phyloP scores from a whole-genome alignment of 768 basidiomycete species.

The Heimioporus sp. region DNA sequence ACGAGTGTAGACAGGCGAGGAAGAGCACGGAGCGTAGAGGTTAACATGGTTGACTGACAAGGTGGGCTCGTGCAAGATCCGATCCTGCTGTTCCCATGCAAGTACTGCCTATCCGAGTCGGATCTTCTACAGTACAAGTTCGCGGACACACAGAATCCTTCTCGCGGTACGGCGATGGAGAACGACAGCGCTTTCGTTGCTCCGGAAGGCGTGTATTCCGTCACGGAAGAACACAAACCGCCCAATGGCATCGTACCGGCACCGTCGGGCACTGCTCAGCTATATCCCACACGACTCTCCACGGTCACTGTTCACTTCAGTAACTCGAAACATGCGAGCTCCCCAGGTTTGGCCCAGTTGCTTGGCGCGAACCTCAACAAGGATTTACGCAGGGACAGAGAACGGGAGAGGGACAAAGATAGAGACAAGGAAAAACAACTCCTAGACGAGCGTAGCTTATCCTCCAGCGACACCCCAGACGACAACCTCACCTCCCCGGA shows the following conservation, averaged over 20 bases:
- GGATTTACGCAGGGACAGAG: constrained; percentile 50
- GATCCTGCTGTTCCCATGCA: constrained; percentile 9
- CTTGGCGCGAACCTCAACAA: constrained; percentile 58
- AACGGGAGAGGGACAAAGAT: constrained; percentile 35
- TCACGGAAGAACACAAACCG: constrained; percentile 84
- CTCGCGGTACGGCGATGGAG: constrained; percentile 50
- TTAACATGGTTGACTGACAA: constrained; percentile 23
- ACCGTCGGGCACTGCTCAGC: constrained; percentile 32
- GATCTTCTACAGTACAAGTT: not conserved
- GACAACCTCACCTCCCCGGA: constrained; percentile 49
- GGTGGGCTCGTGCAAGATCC: constrained; percentile 26
- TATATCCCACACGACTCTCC: constrained; percentile 63
- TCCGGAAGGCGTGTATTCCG: constrained; percentile 86
- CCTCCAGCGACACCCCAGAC: constrained; percentile 80
- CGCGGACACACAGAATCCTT: too few species aligned
- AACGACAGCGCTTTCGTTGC: constrained; percentile 84
- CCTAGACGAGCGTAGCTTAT: constrained; percentile 65
- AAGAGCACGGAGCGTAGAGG: constrained; percentile 17
- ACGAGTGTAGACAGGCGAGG: constrained; percentile 18
- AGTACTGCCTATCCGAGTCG: not conserved
- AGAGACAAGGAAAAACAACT: constrained; percentile 39
- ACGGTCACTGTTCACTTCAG: constrained; percentile 64
- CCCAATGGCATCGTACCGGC: constrained; percentile 37
- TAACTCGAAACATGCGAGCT: constrained; percentile 46
- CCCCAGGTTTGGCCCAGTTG: constrained; percentile 65